Base-by-base conservation (phyloP, 2,329 filamentous ascomycete species). In the Nectriaceae sp. region DNA sequence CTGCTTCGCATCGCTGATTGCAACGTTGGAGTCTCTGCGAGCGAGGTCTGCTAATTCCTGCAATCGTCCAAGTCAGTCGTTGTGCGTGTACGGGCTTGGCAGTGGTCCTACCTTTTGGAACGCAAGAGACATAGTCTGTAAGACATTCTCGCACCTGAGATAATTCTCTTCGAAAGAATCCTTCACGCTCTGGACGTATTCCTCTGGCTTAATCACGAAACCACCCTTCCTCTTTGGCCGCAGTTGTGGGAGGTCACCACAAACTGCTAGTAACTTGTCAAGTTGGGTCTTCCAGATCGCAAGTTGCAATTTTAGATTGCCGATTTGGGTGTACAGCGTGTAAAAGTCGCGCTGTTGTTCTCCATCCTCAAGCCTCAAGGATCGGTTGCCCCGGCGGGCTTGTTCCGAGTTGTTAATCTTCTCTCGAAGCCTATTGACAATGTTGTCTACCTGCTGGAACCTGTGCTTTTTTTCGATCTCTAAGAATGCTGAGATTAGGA, bases 51-150 rank as follows among this genome's bases (percentile, higher is more conserved):
- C 43, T 1, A 49, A 31, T 15, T 49, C 47, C 47, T 49, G 20
- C 8, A 5, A 26, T 15, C 21, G 19, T 21, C 22, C 6, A 21
- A 18, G 35, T 37, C 35, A 37, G 35, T 16, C 16, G n/a, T n/a
- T n/a, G n/a, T n/a, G n/a, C n/a, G n/a, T n/a, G n/a, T n/a, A n/a
- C n/a, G n/a, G n/a, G n/a, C n/a, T n/a, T n/a, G n/a, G n/a, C n/a
- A n/a, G n/a, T n/a, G n/a, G n/a, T n/a, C 15, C 15, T 31, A 42
- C 47, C 47, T 47, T 50, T 42, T 50, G 44, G 18, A 50, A 50
- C 6, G 44, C 39, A 5, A 50, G 33, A 3, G 47, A 47, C 8
- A 31, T 43, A 20, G 39, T 31, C 20, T 47, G 38, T 24, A 47
- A 21, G 4, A 50, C 16, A 3, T 43, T 47, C 15, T 46, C 40